Percentiles rank a stretch among this genome's conserved stretches.
Conservation (phyloP, 768 basidiomycete genomes). For the Boletus rubescentipes region DNA sequence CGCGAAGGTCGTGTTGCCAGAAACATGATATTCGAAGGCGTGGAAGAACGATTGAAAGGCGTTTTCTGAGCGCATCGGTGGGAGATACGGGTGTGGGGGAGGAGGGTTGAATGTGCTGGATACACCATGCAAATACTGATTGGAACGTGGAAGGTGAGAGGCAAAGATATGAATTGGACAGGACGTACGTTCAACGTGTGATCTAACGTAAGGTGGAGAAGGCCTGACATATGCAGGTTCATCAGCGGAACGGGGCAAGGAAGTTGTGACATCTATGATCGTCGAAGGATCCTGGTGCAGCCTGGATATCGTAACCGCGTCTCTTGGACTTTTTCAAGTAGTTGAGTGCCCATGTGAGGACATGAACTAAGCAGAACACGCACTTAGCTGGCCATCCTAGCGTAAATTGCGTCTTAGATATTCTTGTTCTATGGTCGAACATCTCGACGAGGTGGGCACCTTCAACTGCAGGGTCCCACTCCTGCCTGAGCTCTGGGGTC, state of each 20-base stretch:
- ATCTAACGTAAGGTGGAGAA: constrained; percentile 89
- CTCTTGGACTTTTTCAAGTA: constrained; percentile 67
- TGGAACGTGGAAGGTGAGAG: constrained; percentile 6
- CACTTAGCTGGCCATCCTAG: constrained; percentile 98
- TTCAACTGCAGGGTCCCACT: constrained; percentile 95
- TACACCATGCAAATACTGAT: constrained; percentile 90
- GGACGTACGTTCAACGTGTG: constrained; percentile 69
- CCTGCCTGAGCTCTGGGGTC: constrained; percentile 84
- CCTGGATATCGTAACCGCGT: constrained; percentile 91
- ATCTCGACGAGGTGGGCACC: constrained; percentile 79
- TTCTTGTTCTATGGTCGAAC: constrained; percentile 81
- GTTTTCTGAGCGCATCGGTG: constrained; percentile 36
- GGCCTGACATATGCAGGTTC: constrained; percentile 91
- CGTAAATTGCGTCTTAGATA: constrained; percentile 87
- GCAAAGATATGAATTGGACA: constrained; percentile 2
- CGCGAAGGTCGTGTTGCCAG: constrained; percentile 92
- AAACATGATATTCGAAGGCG: constrained; percentile 83
- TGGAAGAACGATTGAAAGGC: constrained; percentile 29
- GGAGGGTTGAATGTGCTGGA: constrained; percentile 61
- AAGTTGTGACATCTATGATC: constrained; percentile 88
- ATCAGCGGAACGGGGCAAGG: constrained; percentile 86
- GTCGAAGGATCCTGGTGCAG: constrained; percentile 79
- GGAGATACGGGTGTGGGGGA: constrained; percentile 32
- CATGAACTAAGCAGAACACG: constrained; percentile 40
- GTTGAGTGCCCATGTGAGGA: constrained; percentile 9